Base-by-base conservation (phyloP, 768 basidiomycete species). In the Psilocybe subaeruginosa region DNA sequence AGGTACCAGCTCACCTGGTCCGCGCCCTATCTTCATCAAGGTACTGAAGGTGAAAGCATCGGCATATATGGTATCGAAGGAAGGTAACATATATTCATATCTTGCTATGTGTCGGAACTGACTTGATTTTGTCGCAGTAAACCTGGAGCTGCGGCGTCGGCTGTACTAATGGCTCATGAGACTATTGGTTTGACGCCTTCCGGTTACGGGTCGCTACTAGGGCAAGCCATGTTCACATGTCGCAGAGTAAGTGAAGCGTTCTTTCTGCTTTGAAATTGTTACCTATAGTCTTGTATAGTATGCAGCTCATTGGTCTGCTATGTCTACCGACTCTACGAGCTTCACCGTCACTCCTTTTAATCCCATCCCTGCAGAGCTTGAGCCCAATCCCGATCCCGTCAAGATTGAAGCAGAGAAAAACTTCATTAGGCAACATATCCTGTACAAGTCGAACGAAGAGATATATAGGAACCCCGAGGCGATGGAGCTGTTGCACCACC, bases 61-160 rank as follows among this genome's bases (percentile, higher is more conserved):
- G 82, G 82, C 0, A 66, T 76, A 0, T 82, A 80, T 60, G 82
- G 82, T 3, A 68, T 83, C 30, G 81, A 82, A 64, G 82, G 82
- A 62, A 82, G 80, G 81, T 80, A 41, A 45, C 2, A 48, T 16
- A 8, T 14, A 11, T 27, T 35, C 7, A 45, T 29, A 8, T 23
- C 6, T 2, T 27, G 14, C 1, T 9, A 43, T 5, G 14, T 16
- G 11, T 16, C 14, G 14, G 0, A 23, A 3, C 49, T 43, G 8
- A 46, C 23, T 35, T 45, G 12, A 35, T 7, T 41, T 58, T 23
- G 1, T 48, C 57, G 3, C 33, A 82, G 81, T 62, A 83, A 82
- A 70, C 79, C 81, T 12, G 81, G 80, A 47, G 81, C 82, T 6
- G 68, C 80, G 0, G 70, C 80, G 0, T 70, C 74, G 2, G 75